Conservation (phyloP, 495 filamentous ascomycete genomes). For the Immersiella caudata region DNA sequence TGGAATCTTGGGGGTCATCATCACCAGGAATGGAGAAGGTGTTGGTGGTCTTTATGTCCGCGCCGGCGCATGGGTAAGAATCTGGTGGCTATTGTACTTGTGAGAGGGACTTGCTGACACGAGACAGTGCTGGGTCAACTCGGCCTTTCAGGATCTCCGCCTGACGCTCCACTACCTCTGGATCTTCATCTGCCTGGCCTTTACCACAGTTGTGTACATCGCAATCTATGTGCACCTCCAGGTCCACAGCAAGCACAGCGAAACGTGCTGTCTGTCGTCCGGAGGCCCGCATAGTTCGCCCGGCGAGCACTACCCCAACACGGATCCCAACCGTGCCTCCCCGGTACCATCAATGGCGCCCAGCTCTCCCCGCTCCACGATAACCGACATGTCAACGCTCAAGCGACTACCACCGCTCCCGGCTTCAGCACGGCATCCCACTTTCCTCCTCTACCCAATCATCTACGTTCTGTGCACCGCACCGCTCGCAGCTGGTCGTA, state of each 20-base stretch:
- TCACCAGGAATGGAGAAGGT: constrained; percentile 48
- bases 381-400: constrained; percentile 22
- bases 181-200: constrained; percentile 71
- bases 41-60: constrained; percentile 59
- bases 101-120: constrained; percentile 11
- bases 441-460: constrained; percentile 73
- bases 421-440: constrained; percentile 54
- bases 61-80: constrained; percentile 65
- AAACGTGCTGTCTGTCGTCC: constrained; percentile 37
- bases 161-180: constrained; percentile 78
- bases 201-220: constrained; percentile 65
- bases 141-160: constrained; percentile 60
- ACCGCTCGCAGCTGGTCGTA: constrained; percentile 69
- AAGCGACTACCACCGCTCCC: constrained; percentile 32
- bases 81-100: constrained; percentile 8
- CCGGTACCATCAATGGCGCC: constrained; percentile 19
- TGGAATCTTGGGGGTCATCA: constrained; percentile 57
- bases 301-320: constrained; percentile 25
- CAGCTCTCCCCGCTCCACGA: constrained; percentile 23
- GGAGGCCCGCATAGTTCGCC: background rate
- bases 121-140: constrained; percentile 69
- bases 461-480: constrained; percentile 72
- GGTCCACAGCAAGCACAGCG: constrained; percentile 48
- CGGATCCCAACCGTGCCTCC: constrained; percentile 19
- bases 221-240: constrained; percentile 65